Conservation (phyloP, 352 stramenopile genomes). For the Phytopythium helicoides region DNA sequence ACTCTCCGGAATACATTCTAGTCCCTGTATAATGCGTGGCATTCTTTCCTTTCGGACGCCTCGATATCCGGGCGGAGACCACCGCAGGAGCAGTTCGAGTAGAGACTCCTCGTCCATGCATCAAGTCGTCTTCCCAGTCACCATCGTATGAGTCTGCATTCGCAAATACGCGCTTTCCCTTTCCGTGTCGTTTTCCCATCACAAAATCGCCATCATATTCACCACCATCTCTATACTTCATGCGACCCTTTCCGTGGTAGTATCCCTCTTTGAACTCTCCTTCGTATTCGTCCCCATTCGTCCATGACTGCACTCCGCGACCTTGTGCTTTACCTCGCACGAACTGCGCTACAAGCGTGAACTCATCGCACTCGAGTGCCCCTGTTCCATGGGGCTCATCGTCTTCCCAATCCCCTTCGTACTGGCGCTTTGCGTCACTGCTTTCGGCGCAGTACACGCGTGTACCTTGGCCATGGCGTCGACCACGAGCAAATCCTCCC, state of each 20-base stretch:
- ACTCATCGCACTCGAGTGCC: conserved; percentile 44
- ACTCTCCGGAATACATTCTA: conserved; percentile 50
- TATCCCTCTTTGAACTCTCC: conserved; percentile 45
- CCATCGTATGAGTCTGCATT: conserved; percentile 56
- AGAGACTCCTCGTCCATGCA: conserved; percentile 55
- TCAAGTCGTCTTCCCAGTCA: conserved; percentile 49
- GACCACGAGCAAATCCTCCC: conserved; percentile 51
- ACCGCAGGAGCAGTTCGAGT: conserved; percentile 14
- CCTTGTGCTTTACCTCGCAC: conserved; percentile 42
- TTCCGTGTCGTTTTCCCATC: conserved; percentile 48
- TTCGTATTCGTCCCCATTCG: conserved; percentile 73
- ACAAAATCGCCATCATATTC: conserved; percentile 53
- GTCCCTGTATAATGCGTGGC: conserved; percentile 9
- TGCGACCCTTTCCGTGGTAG: conserved; percentile 44
- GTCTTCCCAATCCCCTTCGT: conserved; percentile 69
- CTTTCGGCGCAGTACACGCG: conserved; percentile 47
- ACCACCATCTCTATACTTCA: conserved; percentile 46
- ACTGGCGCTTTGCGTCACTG: conserved; percentile 25
- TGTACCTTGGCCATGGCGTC: conserved; percentile 55
- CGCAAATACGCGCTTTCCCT: conserved; percentile 42
- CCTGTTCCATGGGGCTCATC: conserved; percentile 58
- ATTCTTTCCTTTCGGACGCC: conserved; percentile 1
- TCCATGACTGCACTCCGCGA: conserved; percentile 50
- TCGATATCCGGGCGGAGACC: neutral
- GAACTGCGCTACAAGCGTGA: conserved; percentile 66